Conservation (phyloP, 495 filamentous ascomycete species). For the Platismatia glauca region DNA sequence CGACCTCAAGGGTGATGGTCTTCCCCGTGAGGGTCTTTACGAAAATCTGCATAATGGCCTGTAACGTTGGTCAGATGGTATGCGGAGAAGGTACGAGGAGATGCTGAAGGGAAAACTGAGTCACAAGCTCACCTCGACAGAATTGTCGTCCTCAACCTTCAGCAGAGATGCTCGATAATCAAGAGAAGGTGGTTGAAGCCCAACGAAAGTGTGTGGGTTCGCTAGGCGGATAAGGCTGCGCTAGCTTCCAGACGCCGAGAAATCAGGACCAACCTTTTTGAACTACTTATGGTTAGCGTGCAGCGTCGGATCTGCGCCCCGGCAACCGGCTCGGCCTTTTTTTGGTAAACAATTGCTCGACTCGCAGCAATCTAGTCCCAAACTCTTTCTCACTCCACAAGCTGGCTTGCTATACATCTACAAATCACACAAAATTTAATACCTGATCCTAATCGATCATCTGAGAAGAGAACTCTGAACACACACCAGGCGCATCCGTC, state of each 20-base stretch:
- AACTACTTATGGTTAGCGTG: not conserved
- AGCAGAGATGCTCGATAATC: slow-evolving; percentile 31
- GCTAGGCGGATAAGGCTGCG: slow-evolving; percentile 10
- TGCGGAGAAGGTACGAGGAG: not conserved
- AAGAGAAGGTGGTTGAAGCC: not conserved
- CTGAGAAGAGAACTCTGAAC: slow-evolving; percentile 1
- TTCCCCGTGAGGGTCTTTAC: slow-evolving; percentile 99
- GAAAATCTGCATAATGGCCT: slow-evolving; percentile 95
- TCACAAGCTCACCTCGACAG: slow-evolving; percentile 43
- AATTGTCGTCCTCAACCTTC: slow-evolving; percentile 51
- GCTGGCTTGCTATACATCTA: slow-evolving; percentile 21
- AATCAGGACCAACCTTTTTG: not conserved
- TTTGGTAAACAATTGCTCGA: not conserved
- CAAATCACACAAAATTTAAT: slow-evolving; percentile 13
- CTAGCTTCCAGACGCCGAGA: slow-evolving; percentile 2
- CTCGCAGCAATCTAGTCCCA: not conserved
- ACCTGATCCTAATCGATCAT: not conserved
- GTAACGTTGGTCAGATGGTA: not conserved
- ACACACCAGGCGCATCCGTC: slow-evolving; percentile 6
- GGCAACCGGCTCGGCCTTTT: not conserved
- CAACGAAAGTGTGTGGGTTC: slow-evolving; percentile 11
- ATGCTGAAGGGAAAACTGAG: not conserved
- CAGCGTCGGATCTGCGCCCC: not conserved
- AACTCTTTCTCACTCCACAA: slow-evolving; percentile 10
- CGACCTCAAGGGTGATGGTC: slow-evolving; percentile 99